Base-by-base conservation (phyloP, 371 early-diverging fungal species). In the Mortierella sp. region DNA sequence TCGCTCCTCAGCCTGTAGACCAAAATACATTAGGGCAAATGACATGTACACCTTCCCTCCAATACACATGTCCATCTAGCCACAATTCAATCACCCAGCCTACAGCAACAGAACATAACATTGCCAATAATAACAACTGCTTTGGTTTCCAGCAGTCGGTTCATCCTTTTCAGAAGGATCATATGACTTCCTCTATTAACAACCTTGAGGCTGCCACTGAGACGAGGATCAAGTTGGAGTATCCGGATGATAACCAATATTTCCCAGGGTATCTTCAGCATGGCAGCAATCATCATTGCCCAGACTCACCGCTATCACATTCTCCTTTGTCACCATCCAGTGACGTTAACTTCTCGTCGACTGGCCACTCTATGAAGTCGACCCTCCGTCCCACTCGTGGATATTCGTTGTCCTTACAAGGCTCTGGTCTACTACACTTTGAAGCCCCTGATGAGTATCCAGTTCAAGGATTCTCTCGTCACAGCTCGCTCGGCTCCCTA, bases 401-500 rank as follows among this genome's bases (percentile, higher is more conserved):
- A 15, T 58, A 68, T 7, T 68, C 68, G 2, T 19, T 26, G 23
- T 68, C 68, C 7, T n/a, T 64, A 17, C 51, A 47, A 37, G 66
- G 61, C n/a, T 37, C 66, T 7, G 15, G 29, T 35, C 29, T 51
- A 29, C 54, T 45, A 6, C 35, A 29, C 2, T 71, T 77, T 19
- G 72, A 77, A 31, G 49, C 61, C 26, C 51, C 68, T n/a, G 64
- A 73, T n/a, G 73, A 70, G 3, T 67, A 54, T 29, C 70, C 67
- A 0, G 37, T 45, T 5, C 58, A 79, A n/a, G 23, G 51, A 23
- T 65, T 61, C 13, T 61, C 70, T 13, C 64, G 79, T 13, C 79
- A 79, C 34, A 60, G 70, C 26, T 79, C 79, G 2, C 45, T 73
- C n/a, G 70, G 73, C 43, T 79, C 74, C 22, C 34, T 79, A 23